Evolutionary conservation across 306 rosid genomes (phyloP), one percentile per base, ranked within the genome.

Genomic region (Pterocarpus santalinus): DNA sequence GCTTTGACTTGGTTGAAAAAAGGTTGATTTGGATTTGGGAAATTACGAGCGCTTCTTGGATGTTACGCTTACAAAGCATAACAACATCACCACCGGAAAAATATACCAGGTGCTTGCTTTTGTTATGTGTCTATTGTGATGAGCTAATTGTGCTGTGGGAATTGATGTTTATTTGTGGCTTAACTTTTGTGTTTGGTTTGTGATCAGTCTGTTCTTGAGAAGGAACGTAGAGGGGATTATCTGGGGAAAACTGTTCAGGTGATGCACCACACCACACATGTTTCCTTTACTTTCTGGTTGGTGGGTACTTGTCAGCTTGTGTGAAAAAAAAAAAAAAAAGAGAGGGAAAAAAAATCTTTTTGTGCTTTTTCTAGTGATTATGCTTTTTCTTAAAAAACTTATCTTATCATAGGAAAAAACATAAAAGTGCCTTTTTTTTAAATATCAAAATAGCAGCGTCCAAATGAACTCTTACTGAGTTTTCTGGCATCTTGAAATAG

Each of bases 161-260:
- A 60, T 13, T 30, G 16, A 44, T 36, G 5, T 8, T 15, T 43
- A 49, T 63, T 44, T 57, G 52, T 63, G 34, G 38, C 51, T 76
- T 82, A 67, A 86, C 76, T 1, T 6, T 67, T 49, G 32, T 33
- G 15, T 60, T 56, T 41, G 34, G 7, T 44, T 46, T 57, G 16
- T 72, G 78, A 57, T 79, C 89, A 96, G 98, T 93, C 97, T 81
- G 99, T 96, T 66, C 92, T 96, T 64, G 97, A 96, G 86, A 96
- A 93, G 94, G 98, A 96, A 36, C 91, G 98, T 3, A 90, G 75
- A 79, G 98, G 99, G 3, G 97, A 92, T 87, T 96, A 96, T 85
- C 97, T 96, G 17, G 99, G 99, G 73, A 93, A 96, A 83, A 96
- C 99, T 46, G 98, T 96, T 86, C 98, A 96, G 97, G 99, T 93